These are phyloP conservation scores for Mortierella sp. DNA, from an alignment of 371 early-diverging fungal species.

Conservation along the genomic window DNA sequence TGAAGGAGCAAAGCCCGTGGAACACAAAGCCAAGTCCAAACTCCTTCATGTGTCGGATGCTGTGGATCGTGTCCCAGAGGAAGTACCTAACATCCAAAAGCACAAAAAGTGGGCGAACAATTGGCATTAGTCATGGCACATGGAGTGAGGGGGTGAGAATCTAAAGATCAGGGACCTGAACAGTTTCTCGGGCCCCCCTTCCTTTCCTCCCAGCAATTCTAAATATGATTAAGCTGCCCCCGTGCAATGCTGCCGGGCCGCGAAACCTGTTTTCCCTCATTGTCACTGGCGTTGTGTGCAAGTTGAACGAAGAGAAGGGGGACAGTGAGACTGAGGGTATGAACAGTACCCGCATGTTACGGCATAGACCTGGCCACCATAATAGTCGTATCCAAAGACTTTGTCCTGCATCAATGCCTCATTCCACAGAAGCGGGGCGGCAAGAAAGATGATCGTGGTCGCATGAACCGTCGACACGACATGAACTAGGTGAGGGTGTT, in stretches of 20 bases:
- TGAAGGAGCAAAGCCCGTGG: constrained; percentile 84
- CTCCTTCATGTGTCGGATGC: constrained; percentile 72
- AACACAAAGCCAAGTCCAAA: constrained; percentile 85
- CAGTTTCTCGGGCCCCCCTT: too few relatives aligned
- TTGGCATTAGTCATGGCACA: constrained; percentile 26
- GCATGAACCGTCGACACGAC: constrained; percentile 68
- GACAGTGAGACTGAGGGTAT: too few relatives aligned
- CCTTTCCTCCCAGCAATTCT: too few relatives aligned
- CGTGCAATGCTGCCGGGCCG: too few relatives aligned
- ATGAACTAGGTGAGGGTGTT: constrained; percentile 60
- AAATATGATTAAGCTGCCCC: too few relatives aligned
- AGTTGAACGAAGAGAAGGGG: too few relatives aligned
- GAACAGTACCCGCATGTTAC: constrained; percentile 80
- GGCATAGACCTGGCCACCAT: constrained; percentile 81
- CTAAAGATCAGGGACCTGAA: background rate
- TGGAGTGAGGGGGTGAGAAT: background rate
- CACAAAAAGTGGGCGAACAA: background rate
- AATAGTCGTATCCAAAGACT: constrained; percentile 80
- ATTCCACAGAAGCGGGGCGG: constrained; percentile 74
- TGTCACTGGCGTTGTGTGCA: too few relatives aligned
- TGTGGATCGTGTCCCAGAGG: constrained; percentile 87
- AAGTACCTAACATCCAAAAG: constrained; percentile 76
- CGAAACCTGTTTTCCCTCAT: too few relatives aligned
- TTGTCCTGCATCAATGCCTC: constrained; percentile 70
- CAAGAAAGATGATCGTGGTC: constrained; percentile 67